Percentiles rank a stretch among this genome's conserved stretches.
Evolutionary conservation across 2,329 filamentous ascomycete species (phyloP).

Genomic region (Aspergillus clavatus): DNA sequence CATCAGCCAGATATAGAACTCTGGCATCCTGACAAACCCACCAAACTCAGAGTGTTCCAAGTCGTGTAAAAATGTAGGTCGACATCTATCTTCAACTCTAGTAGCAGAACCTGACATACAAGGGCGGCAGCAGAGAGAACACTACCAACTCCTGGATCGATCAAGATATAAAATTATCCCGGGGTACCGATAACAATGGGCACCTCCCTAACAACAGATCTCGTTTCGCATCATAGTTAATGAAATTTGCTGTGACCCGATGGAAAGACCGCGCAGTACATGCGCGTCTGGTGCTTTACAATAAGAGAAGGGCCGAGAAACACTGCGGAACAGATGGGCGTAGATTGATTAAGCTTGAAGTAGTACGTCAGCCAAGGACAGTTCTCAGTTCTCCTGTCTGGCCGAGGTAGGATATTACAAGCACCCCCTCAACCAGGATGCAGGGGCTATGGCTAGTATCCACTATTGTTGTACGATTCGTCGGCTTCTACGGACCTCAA

Average conservation of each 20-base stretch:
- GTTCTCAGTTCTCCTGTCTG: too few relatives aligned
- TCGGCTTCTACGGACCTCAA: too few relatives aligned
- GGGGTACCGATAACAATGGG: conserved; percentile 19
- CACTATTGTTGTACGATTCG: too few relatives aligned
- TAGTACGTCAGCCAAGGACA: conserved; percentile 2
- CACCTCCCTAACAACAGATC: conserved; percentile 15
- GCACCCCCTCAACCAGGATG: too few relatives aligned
- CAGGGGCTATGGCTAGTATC: too few relatives aligned
- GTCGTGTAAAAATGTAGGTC: conserved; percentile 25
- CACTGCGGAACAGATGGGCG: conserved; percentile 12
- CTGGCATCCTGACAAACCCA: conserved; percentile 7
- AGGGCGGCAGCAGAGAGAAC: conserved; percentile 18
- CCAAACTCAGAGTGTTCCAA: conserved; percentile 22
- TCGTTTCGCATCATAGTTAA: conserved; percentile 16
- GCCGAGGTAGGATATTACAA: too few relatives aligned
- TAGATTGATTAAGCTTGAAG: conserved; percentile 2
- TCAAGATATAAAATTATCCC: conserved; percentile 21
- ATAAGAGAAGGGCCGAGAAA: conserved; percentile 9
- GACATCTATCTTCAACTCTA: conserved; percentile 17
- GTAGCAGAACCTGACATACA: conserved; percentile 8
- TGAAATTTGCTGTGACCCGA: conserved; percentile 19
- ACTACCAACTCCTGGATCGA: conserved; percentile 16
- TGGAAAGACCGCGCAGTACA: conserved; percentile 17
- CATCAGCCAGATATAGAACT: conserved; percentile 3
- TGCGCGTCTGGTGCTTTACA: conserved; percentile 4